phyloP scores from a whole-genome alignment of 345 rosid species.

The Euphorbia tirucalli region DNA sequence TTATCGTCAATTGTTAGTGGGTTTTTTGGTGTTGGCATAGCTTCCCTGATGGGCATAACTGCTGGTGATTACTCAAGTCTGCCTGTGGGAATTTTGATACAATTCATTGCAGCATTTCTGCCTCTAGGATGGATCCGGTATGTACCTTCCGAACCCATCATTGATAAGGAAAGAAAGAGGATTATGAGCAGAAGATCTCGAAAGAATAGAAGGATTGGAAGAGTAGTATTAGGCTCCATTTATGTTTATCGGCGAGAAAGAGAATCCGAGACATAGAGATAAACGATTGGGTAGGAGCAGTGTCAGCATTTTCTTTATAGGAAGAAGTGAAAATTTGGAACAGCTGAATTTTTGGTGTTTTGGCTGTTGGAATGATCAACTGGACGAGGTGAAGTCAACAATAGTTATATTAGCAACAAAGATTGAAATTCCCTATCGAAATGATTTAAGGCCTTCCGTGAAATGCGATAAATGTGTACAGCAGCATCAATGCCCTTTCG shows the following conservation, averaged over 20 bases:
- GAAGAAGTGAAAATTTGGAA: not conserved
- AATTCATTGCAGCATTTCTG: slow-evolving; percentile 63
- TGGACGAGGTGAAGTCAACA: not conserved
- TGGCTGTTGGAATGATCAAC: not conserved
- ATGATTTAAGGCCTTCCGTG: not conserved
- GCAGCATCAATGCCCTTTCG: not conserved
- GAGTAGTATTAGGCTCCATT: slow-evolving; percentile 40
- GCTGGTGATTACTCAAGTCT: slow-evolving; percentile 58
- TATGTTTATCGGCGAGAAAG: slow-evolving; percentile 49
- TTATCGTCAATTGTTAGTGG: slow-evolving; percentile 76
- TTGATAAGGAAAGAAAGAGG: slow-evolving; percentile 48
- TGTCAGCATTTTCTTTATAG: not conserved
- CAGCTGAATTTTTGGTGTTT: not conserved
- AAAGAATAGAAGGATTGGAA: slow-evolving; percentile 58
- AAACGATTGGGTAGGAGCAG: not conserved
- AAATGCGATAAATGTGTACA: not conserved
- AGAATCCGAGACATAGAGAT: slow-evolving; percentile 47
- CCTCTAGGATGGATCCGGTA: slow-evolving; percentile 60
- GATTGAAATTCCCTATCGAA: not conserved
- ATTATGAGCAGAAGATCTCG: slow-evolving; percentile 49
- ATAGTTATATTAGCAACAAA: not conserved
- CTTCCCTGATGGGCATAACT: slow-evolving; percentile 63
- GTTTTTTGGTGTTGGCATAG: slow-evolving; percentile 68
- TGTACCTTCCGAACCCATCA: slow-evolving; percentile 45
- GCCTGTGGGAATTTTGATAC: slow-evolving; percentile 54